Conservation (phyloP, 257 asterid genomes). For the Solanum stenotomum region DNA sequence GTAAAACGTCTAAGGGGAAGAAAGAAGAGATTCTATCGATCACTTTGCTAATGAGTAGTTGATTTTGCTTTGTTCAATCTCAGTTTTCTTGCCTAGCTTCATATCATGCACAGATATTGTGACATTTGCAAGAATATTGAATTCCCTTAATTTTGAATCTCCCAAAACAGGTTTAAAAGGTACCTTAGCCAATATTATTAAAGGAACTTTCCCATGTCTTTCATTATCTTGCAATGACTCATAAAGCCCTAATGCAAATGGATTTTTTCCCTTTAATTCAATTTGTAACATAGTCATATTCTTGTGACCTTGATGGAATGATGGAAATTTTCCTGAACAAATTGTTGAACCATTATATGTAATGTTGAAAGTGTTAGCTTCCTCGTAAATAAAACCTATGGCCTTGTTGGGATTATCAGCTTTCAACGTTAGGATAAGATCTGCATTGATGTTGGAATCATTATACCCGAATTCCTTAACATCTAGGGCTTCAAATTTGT, state of each 20-base stretch:
- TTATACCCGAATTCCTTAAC: conserved; percentile 25
- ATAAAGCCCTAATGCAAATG: conserved; percentile 22
- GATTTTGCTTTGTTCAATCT: conserved; percentile 18
- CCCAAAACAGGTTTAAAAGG: conserved; percentile 25
- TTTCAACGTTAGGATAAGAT: conserved; percentile 14
- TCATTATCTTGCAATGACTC: conserved; percentile 13
- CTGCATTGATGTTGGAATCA: conserved; percentile 30
- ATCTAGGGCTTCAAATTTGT: conserved; percentile 16
- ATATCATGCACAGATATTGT: conserved; percentile 29
- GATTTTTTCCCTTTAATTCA: conserved; percentile 29
- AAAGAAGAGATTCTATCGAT: background rate
- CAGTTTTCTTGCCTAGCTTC: conserved; percentile 14
- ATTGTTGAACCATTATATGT: conserved; percentile 16
- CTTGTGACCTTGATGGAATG: conserved; percentile 25
- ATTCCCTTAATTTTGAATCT: background rate
- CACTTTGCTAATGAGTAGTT: background rate
- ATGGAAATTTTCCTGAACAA: conserved; percentile 38
- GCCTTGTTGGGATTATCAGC: conserved; percentile 40
- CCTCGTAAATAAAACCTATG: conserved; percentile 32
- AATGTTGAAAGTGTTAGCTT: conserved; percentile 13
- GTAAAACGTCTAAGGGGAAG: background rate
- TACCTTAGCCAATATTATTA: conserved; percentile 27
- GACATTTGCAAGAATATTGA: conserved; percentile 16
- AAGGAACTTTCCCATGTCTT: conserved; percentile 23
- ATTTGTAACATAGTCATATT: conserved; percentile 26